Base-by-base conservation (phyloP, 805 yeast species). In the Saccharomycopsis javanensis region DNA sequence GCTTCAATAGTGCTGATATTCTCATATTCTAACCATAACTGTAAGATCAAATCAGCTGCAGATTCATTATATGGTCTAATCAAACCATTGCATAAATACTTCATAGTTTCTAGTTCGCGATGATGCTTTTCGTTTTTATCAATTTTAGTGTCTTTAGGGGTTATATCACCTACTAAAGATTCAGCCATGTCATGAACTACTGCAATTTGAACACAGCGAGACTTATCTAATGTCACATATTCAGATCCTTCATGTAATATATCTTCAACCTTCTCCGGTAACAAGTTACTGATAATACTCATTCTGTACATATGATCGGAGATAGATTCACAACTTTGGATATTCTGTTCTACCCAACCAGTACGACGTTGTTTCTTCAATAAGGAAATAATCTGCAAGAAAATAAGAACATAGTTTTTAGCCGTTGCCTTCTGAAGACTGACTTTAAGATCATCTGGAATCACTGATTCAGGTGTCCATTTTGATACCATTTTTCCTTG, bases 271-370 rank as follows among this genome's bases (percentile, higher is more conserved):
- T 55, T 52, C 6, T 30, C 34, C 4, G 60, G 61, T 48, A 88
- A 77, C 25, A 89, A 69, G 85, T 90, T 80, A 23, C 92, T 76
- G 48, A 89, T 81, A 20, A 91, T 74, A 4, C 89, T 82, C 97
- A 92, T 91, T 57, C 99, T 77, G 68, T 92, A 91, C 96, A 91
- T 91, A 69, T 92, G 97, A 70, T 91, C 97, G n/a, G 88, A 79
- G 54, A 90, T 89, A 54, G 86, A 80, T 69, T 89, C 78, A 63
- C 77, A 73, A 1, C 68, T 65, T 2, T 57, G 51, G 25, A 75
- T 67, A 11, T 68, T 71, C 65, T 80, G 81, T 67, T 89, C 92
- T 20, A 92, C 70, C 98, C 98, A 92, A 1, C 99, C 99, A 0
- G 99, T 92, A 68, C 99, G 79, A 63, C 78, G 82, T 66, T 88